Evolutionary conservation across 495 filamentous ascomycete genomes (phyloP), one percentile per base, ranked within the genome.

Genomic region (Aspergillus ostianus): DNA sequence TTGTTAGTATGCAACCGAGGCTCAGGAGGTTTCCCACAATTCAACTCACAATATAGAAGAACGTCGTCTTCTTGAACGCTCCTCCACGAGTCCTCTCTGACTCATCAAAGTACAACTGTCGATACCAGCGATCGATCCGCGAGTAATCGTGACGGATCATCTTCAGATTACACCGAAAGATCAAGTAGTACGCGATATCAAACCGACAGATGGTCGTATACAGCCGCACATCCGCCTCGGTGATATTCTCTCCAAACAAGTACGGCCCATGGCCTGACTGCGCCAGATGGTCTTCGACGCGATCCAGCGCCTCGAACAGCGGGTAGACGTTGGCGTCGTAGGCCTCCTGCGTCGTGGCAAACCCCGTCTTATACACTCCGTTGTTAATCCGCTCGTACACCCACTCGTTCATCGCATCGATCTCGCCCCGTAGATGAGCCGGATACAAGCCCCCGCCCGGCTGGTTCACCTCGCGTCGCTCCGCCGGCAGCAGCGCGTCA

Each of bases 61-160:
- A 76, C 19, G 88, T 89, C 15, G 89, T 91, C 51, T 85, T 80
- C 64, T 77, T 81, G 67, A 93, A 93, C 2, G 84, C 88, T 17
- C 81, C 78, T 20, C 58, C 58, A 13, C 71, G 70, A 4, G 77
- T 80, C 52, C 66, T 64, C 57, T 77, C 73, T 8, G 82, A 79
- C 18, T 84, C 75, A 61, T 86, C 84, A 82, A 86, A 92, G 72
- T 92, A 92, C 36, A 93, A 73, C 41, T 82, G 74, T 59, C 85
- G 75, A 70, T 90, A 74, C 90, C 90, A 92, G 51, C 70, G 72
- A 64, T 92, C 81, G 30, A 92, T 75, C 6, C 72, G 71, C 13
- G 90, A 90, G 69, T 91, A 93, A 59, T 86, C 87, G 59, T 80
- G 76, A 30, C 87, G 74, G 57, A 91, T 88, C 76, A 88, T 86